These are phyloP conservation scores for Cyanodermella asteris DNA, from an alignment of 2,329 filamentous ascomycete species.

Conservation along the genomic window DNA sequence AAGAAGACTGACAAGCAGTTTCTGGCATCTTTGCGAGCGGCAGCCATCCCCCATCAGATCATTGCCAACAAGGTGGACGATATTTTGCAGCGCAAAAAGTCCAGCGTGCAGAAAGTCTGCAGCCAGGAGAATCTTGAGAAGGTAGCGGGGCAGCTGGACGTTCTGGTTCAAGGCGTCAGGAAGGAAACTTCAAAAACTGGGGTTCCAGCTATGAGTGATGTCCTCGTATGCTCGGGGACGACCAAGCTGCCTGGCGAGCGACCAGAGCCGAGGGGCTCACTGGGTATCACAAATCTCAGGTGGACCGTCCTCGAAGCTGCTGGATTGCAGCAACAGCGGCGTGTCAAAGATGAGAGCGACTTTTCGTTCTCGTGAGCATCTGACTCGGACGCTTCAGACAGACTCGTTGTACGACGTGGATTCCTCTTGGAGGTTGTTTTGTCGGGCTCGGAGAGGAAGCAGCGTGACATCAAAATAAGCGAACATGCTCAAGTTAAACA, in stretches of 20 bases:
- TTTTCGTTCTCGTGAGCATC: no score
- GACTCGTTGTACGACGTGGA: no score
- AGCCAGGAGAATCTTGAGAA: slow-evolving; percentile 20
- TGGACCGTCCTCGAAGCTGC: slow-evolving; percentile 43
- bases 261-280: slow-evolving; percentile 23
- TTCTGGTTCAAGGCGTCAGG: no score
- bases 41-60: slow-evolving; percentile 41
- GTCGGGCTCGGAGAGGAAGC: no score
- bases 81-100: slow-evolving; percentile 20
- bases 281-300: slow-evolving; percentile 40
- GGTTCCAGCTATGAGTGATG: no score
- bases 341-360: no score
- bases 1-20: slow-evolving; percentile 38
- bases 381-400: no score
- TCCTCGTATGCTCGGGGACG: slow-evolving; percentile 36
- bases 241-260: slow-evolving; percentile 36
- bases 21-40: slow-evolving; percentile 30
- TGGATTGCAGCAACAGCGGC: slow-evolving; percentile 25
- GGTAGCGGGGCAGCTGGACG: slow-evolving; percentile 10
- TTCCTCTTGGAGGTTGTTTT: no score
- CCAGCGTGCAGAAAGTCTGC: slow-evolving; percentile 18
- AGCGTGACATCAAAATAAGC: no score
- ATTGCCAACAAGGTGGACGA: slow-evolving; percentile 46
- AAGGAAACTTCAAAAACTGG: no score
- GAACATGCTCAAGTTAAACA: no score